phyloP scores from a whole-genome alignment of 805 yeast species.

The Sugiyamaella boreocaroliniensis region DNA sequence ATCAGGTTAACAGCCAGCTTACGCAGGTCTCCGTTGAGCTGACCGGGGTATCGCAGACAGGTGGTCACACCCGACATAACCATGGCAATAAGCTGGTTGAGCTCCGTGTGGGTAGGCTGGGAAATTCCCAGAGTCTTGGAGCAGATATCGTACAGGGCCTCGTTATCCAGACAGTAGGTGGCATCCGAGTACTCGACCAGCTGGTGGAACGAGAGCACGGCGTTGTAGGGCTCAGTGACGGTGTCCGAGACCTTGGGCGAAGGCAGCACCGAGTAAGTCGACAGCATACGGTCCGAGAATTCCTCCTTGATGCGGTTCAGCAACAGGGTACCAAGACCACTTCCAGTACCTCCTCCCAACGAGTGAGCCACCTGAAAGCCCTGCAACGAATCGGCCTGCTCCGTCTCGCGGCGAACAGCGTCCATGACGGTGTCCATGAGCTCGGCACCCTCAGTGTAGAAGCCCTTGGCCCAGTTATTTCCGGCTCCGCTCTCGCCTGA shows the following conservation, averaged over 20 bases:
- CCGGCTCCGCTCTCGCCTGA: slow-evolving; percentile 94
- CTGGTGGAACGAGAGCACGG: slow-evolving; percentile 87
- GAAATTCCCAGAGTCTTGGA: slow-evolving; percentile 73
- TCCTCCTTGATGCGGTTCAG: slow-evolving; percentile 86
- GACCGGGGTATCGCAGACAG: slow-evolving; percentile 91
- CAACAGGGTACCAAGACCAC: slow-evolving; percentile 91
- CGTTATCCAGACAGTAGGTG: slow-evolving; percentile 92
- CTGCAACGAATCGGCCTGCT: slow-evolving; percentile 86
- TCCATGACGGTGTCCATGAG: slow-evolving; percentile 87
- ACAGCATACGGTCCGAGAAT: slow-evolving; percentile 94
- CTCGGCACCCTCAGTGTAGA: slow-evolving; percentile 95
- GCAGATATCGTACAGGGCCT: slow-evolving; percentile 87
- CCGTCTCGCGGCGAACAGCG: slow-evolving; percentile 89
- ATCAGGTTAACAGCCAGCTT: slow-evolving; percentile 91
- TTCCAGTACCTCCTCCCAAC: slow-evolving; percentile 92
- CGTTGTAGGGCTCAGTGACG: slow-evolving; percentile 92
- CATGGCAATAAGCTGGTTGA: slow-evolving; percentile 77
- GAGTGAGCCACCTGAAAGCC: slow-evolving; percentile 90
- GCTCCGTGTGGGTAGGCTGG: slow-evolving; percentile 72
- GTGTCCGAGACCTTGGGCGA: slow-evolving; percentile 90
- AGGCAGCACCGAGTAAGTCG: slow-evolving; percentile 93
- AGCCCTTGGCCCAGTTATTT: slow-evolving; percentile 97
- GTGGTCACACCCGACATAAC: slow-evolving; percentile 97
- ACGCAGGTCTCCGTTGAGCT: slow-evolving; percentile 86
- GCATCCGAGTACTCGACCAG: slow-evolving; percentile 88